Conservation (phyloP, 345 rosid genomes). For the Trapa incisa region DNA sequence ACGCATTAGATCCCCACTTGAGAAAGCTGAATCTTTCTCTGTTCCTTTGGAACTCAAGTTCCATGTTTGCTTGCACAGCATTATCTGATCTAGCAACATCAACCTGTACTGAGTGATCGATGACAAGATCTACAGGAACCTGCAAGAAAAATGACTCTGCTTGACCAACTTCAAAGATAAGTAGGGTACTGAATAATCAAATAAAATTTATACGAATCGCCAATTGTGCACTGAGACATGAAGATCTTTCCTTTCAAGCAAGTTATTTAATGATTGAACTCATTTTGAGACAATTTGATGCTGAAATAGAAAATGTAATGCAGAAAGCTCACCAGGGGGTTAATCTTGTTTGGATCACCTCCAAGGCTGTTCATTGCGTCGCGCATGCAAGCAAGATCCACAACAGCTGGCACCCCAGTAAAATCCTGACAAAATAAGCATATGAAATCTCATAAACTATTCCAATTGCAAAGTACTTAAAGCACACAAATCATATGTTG, state of each 20-base stretch:
- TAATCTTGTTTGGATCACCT: conserved; percentile 55
- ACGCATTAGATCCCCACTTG: conserved; percentile 93
- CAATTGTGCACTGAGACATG: neutral
- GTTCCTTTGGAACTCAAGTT: conserved; percentile 73
- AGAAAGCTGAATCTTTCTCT: conserved; percentile 88
- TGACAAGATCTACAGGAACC: conserved; percentile 98
- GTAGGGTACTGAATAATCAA: too few relatives aligned
- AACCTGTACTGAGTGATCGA: conserved; percentile 92
- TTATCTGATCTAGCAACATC: conserved; percentile 87
- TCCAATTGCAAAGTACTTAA: neutral
- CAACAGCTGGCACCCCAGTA: conserved; percentile 83
- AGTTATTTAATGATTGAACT: neutral
- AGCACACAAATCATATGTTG: neutral
- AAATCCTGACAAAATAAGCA: conserved; percentile 32
- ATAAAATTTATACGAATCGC: neutral
- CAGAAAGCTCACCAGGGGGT: conserved; percentile 41
- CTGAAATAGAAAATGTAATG: neutral
- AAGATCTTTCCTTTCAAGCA: too few relatives aligned
- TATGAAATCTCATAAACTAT: neutral
- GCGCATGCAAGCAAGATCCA: conserved; percentile 78
- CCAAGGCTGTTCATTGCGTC: conserved; percentile 70
- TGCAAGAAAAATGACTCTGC: conserved; percentile 11
- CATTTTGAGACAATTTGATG: neutral
- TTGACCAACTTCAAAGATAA: neutral
- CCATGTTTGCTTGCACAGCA: conserved; percentile 92